Conservation (phyloP, 352 stramenopile genomes). For the Phytophthora parvispora region DNA sequence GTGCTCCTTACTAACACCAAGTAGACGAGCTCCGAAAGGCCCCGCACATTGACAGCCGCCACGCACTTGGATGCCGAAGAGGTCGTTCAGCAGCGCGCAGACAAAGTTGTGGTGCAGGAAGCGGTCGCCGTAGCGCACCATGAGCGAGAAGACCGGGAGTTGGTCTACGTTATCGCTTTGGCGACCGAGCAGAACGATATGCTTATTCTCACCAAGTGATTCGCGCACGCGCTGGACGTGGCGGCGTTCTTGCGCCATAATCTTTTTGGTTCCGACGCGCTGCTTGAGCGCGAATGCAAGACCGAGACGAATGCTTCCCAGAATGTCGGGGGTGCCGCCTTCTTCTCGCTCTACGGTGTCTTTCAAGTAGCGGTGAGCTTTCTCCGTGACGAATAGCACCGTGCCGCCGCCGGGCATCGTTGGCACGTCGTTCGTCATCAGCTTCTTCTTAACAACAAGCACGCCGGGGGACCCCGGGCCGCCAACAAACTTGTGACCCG, state of each 20-base stretch:
- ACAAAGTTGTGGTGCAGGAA: slow-evolving; percentile 99
- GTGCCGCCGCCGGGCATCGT: slow-evolving; percentile 63
- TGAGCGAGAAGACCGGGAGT: slow-evolving; percentile 96
- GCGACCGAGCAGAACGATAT: slow-evolving; percentile 91
- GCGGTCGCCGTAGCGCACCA: slow-evolving; percentile 90
- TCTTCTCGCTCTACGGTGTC: slow-evolving; percentile 94
- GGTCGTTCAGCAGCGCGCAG: slow-evolving; percentile 97
- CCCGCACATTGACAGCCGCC: slow-evolving; percentile 91
- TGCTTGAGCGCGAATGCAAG: slow-evolving; percentile 95
- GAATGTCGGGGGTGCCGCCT: slow-evolving; percentile 96
- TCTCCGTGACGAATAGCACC: slow-evolving; percentile 70
- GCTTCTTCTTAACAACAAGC: slow-evolving; percentile 96
- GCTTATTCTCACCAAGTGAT: slow-evolving; percentile 54
- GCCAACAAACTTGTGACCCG: slow-evolving; percentile 97
- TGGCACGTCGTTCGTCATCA: slow-evolving; percentile 71
- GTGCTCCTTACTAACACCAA: slow-evolving; percentile 87
- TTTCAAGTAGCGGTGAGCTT: slow-evolving; percentile 71
- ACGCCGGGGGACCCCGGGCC: slow-evolving; percentile 94
- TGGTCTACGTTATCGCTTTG: slow-evolving; percentile 47
- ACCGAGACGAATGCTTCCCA: slow-evolving; percentile 95
- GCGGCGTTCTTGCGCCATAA: slow-evolving; percentile 59
- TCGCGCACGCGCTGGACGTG: slow-evolving; percentile 51
- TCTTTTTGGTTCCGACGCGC: slow-evolving; percentile 59
- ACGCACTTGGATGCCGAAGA: slow-evolving; percentile 95
- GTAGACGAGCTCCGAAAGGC: slow-evolving; percentile 93